Percentiles rank a stretch among this genome's conserved stretches.
phyloP scores from a whole-genome alignment of 352 stramenopile species.

The Pelagophyceae sp. region DNA sequence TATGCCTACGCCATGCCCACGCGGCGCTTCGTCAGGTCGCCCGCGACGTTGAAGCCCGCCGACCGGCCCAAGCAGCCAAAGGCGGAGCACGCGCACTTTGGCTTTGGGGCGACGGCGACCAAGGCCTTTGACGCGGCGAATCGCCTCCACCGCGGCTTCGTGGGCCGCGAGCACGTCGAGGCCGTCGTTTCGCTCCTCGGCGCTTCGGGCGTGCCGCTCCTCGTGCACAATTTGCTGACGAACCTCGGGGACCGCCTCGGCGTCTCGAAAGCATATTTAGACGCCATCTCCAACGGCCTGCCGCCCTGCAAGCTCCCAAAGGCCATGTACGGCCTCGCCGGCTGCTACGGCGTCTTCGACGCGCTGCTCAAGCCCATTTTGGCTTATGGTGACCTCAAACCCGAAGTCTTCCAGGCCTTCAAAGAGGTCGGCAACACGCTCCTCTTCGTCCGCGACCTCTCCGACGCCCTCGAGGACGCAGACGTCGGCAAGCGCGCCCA shows the following conservation, averaged over 20 bases:
- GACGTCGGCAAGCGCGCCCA: background rate
- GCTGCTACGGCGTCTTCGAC: conserved; percentile 65
- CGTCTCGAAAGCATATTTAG: conserved; percentile 48
- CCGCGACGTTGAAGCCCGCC: conserved; percentile 30
- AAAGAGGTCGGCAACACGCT: conserved; percentile 64
- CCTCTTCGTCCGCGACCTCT: conserved; percentile 42
- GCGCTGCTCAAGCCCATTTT: conserved; percentile 65
- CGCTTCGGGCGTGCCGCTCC: conserved; percentile 19
- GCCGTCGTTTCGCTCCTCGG: conserved; percentile 38
- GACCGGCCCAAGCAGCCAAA: conserved; percentile 28
- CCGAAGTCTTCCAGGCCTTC: conserved; percentile 67
- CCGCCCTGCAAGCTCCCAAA: conserved; percentile 59
- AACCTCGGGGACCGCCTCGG: conserved; percentile 59
- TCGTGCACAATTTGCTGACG: conserved; percentile 17
- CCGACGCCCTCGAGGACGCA: conserved; percentile 24
- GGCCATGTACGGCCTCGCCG: conserved; percentile 52
- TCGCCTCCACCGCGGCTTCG: conserved; percentile 23
- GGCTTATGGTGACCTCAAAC: conserved; percentile 61
- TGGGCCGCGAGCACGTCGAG: conserved; percentile 35
- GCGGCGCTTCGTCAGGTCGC: conserved; percentile 42
- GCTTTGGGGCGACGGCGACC: conserved; percentile 37
- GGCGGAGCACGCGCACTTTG: conserved; percentile 30
- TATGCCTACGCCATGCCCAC: conserved; percentile 45
- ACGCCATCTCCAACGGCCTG: conserved; percentile 58
- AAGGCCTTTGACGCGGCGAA: conserved; percentile 27